phyloP scores from a whole-genome alignment of 2,329 filamentous ascomycete species.

The Xylaria sp. region DNA sequence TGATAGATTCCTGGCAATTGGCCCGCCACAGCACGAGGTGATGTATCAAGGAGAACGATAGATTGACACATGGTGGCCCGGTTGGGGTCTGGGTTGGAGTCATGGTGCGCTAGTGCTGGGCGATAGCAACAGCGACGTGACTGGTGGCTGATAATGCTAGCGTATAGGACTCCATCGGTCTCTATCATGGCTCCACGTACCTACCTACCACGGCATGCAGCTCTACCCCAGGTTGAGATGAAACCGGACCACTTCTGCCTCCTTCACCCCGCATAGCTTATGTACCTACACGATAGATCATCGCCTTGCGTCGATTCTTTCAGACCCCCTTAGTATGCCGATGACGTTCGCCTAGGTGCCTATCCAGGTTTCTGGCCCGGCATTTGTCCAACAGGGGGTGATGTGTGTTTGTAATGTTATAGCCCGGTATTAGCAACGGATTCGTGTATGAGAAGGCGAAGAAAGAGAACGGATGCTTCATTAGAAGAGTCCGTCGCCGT shows the following conservation, averaged over 20 bases:
- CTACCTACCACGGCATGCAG: constrained; percentile 4
- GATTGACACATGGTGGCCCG: constrained; percentile 11
- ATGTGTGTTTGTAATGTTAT: no score
- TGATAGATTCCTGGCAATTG: constrained; percentile 23
- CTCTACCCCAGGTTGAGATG: neutral
- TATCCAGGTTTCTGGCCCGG: no score
- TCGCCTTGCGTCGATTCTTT: neutral
- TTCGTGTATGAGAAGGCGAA: no score
- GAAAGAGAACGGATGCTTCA: no score
- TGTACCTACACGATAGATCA: neutral
- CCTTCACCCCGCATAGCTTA: constrained; percentile 19
- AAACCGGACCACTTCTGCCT: constrained; percentile 7
- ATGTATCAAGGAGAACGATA: constrained; percentile 6
- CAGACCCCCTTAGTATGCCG: neutral
- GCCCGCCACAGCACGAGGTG: constrained; percentile 5
- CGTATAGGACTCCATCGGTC: constrained; percentile 20
- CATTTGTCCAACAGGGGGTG: neutral
- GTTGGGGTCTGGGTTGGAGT: constrained; percentile 9
- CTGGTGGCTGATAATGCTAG: constrained; percentile 30
- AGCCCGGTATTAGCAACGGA: no score
- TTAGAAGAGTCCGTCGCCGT: no score
- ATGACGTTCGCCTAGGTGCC: no score
- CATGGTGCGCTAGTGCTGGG: constrained; percentile 16
- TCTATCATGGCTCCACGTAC: constrained; percentile 11
- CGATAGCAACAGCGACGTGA: constrained; percentile 27